Base-by-base conservation (phyloP, 352 stramenopile species). In the Salisapilia sapeloensis region DNA sequence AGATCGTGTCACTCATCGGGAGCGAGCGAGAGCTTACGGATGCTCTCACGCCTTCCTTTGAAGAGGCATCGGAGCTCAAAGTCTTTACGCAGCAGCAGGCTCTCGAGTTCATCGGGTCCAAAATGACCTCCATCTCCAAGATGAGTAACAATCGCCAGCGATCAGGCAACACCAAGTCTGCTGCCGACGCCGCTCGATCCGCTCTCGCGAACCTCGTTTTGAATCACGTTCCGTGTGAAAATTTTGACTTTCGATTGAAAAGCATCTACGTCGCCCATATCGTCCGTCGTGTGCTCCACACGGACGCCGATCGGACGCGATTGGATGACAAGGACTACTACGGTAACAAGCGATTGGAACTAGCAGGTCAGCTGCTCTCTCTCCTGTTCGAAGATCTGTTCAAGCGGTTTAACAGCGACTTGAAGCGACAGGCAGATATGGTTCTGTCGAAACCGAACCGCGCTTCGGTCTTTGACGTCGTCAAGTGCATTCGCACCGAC, bases 251-350 rank as follows among this genome's bases (percentile, higher is more conserved):
- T 47, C 67, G 90, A 14, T 67, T 93, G 14, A 99, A 99, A 62
- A 89, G 77, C 26, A 96, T 98, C 46, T 99, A 98, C 59, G 79
- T 98, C 15, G 87, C 85, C 9, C 92, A 98, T 51, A 98, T 99
- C 63, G 86, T 97, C 20, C 71, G 94, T 16, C 76, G 92, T 28
- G 78, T 93, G 34, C 58, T 92, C 17, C 66, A 79, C 31, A 91
- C 77, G 15, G 72, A 90, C 50, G 81, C 80, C 46, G 71, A 92
- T 44, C 62, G 87, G 35, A 86, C 70, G 38, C 70, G 66, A 6
- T 58, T 98, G 32, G 94, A 98, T 52, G 94, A 98, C 59, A 98
- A 99, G 56, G 96, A 99, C 60, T 99, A 99, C 60, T 99, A 99
- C 48, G 96, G 95, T 15, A 99, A 99, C 62, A 99, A 99, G 60